Evolutionary conservation across 176 grass and related monocot species (phyloP).

Genomic region (Eleusine indica): DNA sequence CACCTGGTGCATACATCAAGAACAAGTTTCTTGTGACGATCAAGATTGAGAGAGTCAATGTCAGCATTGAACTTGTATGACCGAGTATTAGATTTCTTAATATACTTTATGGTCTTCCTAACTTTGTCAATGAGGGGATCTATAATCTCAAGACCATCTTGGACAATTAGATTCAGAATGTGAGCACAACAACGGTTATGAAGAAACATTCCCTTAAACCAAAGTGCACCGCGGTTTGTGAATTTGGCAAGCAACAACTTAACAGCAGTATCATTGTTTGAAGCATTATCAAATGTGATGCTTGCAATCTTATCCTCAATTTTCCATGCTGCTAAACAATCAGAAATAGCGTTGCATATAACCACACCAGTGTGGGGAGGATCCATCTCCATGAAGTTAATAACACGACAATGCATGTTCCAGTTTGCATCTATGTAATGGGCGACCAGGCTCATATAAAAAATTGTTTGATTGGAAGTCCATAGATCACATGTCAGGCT

Average conservation of each 20-base stretch:
- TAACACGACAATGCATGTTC: background rate
- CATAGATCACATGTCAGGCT: constrained; percentile 16
- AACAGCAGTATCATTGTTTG: background rate
- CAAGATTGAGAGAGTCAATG: background rate
- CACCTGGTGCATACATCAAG: background rate
- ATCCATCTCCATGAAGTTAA: background rate
- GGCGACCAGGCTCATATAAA: constrained; percentile 3
- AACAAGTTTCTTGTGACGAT: background rate
- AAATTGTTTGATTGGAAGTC: constrained; percentile 6
- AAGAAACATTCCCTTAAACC: constrained; percentile 2
- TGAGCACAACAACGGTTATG: background rate
- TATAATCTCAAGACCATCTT: background rate
- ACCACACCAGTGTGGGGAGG: background rate
- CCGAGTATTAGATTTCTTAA: background rate
- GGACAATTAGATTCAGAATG: background rate
- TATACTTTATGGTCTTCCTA: background rate
- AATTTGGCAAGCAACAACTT: constrained; percentile 3
- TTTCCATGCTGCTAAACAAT: background rate
- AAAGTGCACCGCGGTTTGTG: background rate
- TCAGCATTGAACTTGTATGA: background rate
- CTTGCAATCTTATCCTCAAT: constrained; percentile 1
- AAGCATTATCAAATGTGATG: constrained; percentile 5
- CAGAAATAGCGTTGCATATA: background rate
- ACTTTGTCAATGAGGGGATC: background rate
- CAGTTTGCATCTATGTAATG: background rate